Percentiles rank a stretch among this genome's conserved stretches.
Conservation (phyloP, 2,329 filamentous ascomycete genomes). For the Cladophialophora chaetospira region DNA sequence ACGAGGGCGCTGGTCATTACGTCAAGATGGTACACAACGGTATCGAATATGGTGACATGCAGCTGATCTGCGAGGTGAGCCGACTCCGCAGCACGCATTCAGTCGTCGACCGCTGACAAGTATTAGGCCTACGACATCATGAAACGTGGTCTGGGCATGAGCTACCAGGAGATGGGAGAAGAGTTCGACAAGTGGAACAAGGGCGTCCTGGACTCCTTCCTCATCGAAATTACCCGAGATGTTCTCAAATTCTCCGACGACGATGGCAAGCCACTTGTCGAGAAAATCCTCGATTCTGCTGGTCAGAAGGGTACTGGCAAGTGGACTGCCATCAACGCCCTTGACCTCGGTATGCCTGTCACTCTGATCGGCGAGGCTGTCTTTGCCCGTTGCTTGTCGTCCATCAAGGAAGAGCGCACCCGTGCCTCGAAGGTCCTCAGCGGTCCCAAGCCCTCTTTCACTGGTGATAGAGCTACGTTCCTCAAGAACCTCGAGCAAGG, state of each 20-base stretch:
- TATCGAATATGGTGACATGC: constrained; percentile 99
- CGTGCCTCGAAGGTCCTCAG: constrained; percentile 77
- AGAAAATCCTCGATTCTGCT: constrained; percentile 98
- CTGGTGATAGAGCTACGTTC: constrained; percentile 89
- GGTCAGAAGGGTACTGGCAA: constrained; percentile 99
- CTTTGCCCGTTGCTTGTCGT: constrained; percentile 89
- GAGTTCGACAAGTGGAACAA: constrained; percentile 97
- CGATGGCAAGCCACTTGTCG: constrained; percentile 83
- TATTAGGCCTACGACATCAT: constrained; percentile 95
- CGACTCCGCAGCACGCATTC: not conserved
- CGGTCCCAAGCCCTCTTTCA: constrained; percentile 77
- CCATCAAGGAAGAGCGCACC: constrained; percentile 88
- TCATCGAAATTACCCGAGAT: constrained; percentile 98
- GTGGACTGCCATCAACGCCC: constrained; percentile 99
- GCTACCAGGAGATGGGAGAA: constrained; percentile 92
- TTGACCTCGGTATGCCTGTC: constrained; percentile 97
- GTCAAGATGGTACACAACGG: constrained; percentile 99
- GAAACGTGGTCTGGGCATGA: constrained; percentile 92
- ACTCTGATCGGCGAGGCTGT: constrained; percentile 97
- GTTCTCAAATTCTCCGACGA: constrained; percentile 99
- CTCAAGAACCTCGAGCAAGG: constrained; percentile 97
- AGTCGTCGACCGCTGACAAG: constrained; percentile 25
- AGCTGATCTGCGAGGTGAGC: constrained; percentile 95
- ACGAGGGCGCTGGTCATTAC: constrained; percentile 99
- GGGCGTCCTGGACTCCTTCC: constrained; percentile 97